phyloP scores from a whole-genome alignment of 2,329 filamentous ascomycete species.

The Teratosphaeria epicoccoides region DNA sequence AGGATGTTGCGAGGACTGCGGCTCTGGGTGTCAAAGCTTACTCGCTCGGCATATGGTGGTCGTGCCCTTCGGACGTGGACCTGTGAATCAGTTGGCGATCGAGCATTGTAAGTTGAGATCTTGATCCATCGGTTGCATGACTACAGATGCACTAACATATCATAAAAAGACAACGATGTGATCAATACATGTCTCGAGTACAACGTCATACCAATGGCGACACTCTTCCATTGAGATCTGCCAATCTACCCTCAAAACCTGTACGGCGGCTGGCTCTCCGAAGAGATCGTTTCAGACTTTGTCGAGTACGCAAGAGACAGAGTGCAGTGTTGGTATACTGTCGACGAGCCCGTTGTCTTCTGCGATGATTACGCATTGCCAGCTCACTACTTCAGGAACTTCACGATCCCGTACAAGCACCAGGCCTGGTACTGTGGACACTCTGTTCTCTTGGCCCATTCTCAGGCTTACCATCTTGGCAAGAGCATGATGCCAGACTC shows the following conservation, averaged over 20 bases:
- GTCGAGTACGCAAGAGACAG: slow-evolving; percentile 30
- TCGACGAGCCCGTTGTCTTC: slow-evolving; percentile 28
- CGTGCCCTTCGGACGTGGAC: slow-evolving; percentile 37
- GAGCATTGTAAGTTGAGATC: slow-evolving; percentile 30
- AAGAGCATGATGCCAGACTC: slow-evolving; percentile 29
- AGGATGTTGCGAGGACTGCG: slow-evolving; percentile 29
- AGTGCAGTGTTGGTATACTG: slow-evolving; percentile 31
- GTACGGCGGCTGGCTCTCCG: slow-evolving; percentile 62
- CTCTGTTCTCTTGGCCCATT: slow-evolving; percentile 28
- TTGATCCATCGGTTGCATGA: neutral
- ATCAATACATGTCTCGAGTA: slow-evolving; percentile 30
- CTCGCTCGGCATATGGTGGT: slow-evolving; percentile 39
- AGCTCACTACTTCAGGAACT: slow-evolving; percentile 28
- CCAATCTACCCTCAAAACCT: slow-evolving; percentile 67
- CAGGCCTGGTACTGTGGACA: slow-evolving; percentile 29
- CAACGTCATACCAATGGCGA: slow-evolving; percentile 66
- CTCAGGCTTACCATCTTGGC: slow-evolving; percentile 31
- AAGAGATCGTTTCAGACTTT: slow-evolving; percentile 29
- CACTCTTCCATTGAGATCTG: slow-evolving; percentile 81
- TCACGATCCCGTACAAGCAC: slow-evolving; percentile 24
- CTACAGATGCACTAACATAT: neutral
- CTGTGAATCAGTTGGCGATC: slow-evolving; percentile 37
- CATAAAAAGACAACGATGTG: slow-evolving; percentile 28
- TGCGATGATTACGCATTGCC: slow-evolving; percentile 18
- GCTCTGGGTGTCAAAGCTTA: slow-evolving; percentile 27